These are phyloP conservation scores for Sarocladium oryzae DNA, from an alignment of 2,329 filamentous ascomycete genomes.

Conservation along the genomic window DNA sequence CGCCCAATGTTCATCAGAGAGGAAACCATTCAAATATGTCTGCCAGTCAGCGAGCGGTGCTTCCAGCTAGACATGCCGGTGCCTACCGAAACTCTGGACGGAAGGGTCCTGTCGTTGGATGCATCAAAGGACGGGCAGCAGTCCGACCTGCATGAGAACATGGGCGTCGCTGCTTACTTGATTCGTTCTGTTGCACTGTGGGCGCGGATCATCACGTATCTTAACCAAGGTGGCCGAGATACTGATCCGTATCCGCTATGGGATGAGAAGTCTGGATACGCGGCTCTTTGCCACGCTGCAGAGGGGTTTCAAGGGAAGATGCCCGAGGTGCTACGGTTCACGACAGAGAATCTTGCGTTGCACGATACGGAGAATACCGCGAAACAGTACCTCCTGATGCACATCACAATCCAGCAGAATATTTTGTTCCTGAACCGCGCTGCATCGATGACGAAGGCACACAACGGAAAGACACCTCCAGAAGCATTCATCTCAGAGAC, in stretches of 20 bases:
- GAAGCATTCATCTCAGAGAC: conserved; percentile 71
- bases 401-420: conserved; percentile 85
- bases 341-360: conserved; percentile 71
- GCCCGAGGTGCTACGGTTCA: conserved; percentile 68
- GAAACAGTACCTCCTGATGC: conserved; percentile 88
- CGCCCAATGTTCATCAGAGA: conserved; percentile 87
- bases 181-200: conserved; percentile 80
- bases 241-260: conserved; percentile 73
- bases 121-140: conserved; percentile 51
- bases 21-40: conserved; percentile 78
- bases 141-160: conserved; percentile 69
- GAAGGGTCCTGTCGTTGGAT: conserved; percentile 57
- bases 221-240: conserved; percentile 84
- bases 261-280: conserved; percentile 72
- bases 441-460: conserved; percentile 42
- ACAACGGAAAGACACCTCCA: not conserved
- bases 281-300: conserved; percentile 61
- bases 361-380: conserved; percentile 80
- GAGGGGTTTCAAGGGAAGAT: conserved; percentile 64
- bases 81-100: conserved; percentile 75
- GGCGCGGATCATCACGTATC: conserved; percentile 82
- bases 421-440: conserved; percentile 86
- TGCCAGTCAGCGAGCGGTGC: conserved; percentile 84
- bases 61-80: conserved; percentile 90
- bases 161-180: conserved; percentile 90